Evolutionary conservation across 345 rosid species (phyloP).

Genomic region (Populus davidiana): DNA sequence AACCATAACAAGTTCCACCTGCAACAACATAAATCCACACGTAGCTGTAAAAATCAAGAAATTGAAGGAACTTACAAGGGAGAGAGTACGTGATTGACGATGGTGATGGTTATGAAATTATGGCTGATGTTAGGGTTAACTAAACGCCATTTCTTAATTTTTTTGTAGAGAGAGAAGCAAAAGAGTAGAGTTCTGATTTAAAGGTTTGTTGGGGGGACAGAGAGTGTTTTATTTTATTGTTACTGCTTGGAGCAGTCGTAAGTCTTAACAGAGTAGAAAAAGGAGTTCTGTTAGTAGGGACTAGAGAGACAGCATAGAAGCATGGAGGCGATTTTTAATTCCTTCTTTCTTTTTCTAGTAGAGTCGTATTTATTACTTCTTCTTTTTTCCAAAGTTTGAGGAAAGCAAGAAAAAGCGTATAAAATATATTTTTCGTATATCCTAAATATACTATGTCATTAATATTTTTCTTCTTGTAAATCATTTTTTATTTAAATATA

Average conservation of each 20-base stretch:
- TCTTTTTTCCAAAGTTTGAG: neutral
- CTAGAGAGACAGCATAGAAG: neutral
- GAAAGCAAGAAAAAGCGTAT: neutral
- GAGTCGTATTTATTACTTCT: neutral
- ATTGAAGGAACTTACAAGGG: constrained; percentile 3
- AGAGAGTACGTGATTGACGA: neutral
- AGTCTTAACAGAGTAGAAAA: neutral
- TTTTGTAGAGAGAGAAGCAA: constrained; percentile 14
- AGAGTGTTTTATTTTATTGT: neutral
- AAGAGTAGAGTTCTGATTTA: neutral
- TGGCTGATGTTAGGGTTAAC: constrained; percentile 44
- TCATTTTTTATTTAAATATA: too few relatives aligned
- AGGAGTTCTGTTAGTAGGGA: neutral
- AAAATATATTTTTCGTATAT: too few relatives aligned
- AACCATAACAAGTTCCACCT: neutral
- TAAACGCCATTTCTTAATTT: constrained; percentile 17
- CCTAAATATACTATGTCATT: too few relatives aligned
- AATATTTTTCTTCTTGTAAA: too few relatives aligned
- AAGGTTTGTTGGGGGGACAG: constrained; percentile 27
- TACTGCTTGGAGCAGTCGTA: neutral
- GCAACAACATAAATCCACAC: neutral
- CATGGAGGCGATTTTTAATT: neutral
- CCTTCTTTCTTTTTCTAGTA: neutral
- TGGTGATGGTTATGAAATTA: neutral
- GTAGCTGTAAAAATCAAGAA: neutral